phyloP scores from a whole-genome alignment of 768 basidiomycete genomes.

The Serendipita vermifera region DNA sequence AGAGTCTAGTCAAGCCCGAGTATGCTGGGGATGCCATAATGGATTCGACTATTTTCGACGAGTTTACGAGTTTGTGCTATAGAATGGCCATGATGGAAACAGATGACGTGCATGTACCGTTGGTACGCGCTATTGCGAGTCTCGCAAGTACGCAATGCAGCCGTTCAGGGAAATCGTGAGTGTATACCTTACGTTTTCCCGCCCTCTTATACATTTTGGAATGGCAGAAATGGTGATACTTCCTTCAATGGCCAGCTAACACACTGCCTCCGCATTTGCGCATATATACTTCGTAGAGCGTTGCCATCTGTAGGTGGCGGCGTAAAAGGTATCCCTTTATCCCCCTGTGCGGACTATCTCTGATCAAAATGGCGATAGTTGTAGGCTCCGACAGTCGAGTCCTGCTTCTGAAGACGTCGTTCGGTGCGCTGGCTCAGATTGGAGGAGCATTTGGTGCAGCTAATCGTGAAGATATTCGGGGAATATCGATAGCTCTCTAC shows the following conservation, averaged over 20 bases:
- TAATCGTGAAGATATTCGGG: conserved; percentile 62
- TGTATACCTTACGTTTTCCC: background rate
- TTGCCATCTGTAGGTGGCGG: conserved; percentile 38
- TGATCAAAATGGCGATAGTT: too few species aligned
- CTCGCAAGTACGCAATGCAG: conserved; percentile 36
- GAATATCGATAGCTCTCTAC: conserved; percentile 68
- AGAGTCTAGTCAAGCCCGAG: conserved; percentile 63
- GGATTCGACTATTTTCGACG: conserved; percentile 75
- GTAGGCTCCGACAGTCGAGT: conserved; percentile 47
- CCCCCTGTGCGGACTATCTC: too few species aligned
- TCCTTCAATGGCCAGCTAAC: conserved; percentile 27
- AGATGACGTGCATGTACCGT: conserved; percentile 51
- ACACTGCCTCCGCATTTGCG: conserved; percentile 73
- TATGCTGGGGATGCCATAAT: conserved; percentile 72
- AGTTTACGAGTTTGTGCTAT: conserved; percentile 78
- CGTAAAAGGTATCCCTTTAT: conserved; percentile 15
- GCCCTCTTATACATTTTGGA: background rate
- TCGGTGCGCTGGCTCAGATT: conserved; percentile 47
- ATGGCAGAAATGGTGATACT: background rate
- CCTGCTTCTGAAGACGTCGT: conserved; percentile 48
- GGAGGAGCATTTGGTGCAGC: conserved; percentile 41
- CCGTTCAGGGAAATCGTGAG: conserved; percentile 10
- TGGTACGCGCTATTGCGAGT: conserved; percentile 53
- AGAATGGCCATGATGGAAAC: conserved; percentile 82
- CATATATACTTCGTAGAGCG: conserved; percentile 62